Evolutionary conservation across 208 protist genomes (phyloP), one percentile per base, ranked within the genome.

Genomic region (Vickermania ingenoplastis): DNA sequence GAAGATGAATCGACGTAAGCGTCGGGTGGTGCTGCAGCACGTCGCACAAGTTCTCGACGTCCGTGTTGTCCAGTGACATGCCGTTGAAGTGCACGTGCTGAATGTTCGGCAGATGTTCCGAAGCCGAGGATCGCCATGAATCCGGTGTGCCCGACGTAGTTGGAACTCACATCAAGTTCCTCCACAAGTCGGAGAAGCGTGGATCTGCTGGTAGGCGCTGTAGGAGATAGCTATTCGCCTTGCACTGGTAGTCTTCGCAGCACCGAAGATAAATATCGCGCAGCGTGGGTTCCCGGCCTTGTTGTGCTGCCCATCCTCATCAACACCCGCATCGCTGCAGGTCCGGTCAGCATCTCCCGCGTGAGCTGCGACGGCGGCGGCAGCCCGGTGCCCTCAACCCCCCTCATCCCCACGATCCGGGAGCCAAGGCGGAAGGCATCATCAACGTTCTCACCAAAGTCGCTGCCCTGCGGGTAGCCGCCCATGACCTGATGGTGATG

Each of bases 201-300:
- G 85, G 69, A 53, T 95, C 75, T 2, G 66, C 74, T 24, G 89
- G 89, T 25, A 95, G 73, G 60, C 89, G 86, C 36, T 79, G 67
- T 51, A 95, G 65, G 28, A 95, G 73, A 54, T 92, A 81, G 75
- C 84, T 92, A 66, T 95, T 95, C n/a, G 89, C 85, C 23, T 67
- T 63, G 73, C 84, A 92, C 53, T 73, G 76, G 72, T 90, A 81
- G 50, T 69, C 54, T 53, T 91, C 83, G 61, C 89, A 95, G 60
- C 79, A 87, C 60, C 77, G 81, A 53, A 79, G 61, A 75, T 95
- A 95, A 14, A 91, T 69, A 58, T 91, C 85, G 48, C 77, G 72
- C 26, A 95, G 66, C 22, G 83, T 86, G 13, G 82, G 78, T 5
- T 77, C 36, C 36, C 11, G 36, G 11, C 17, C 36, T 17, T 45